Evolutionary conservation across 768 basidiomycete species (phyloP), one percentile per base, ranked within the genome.

Genomic region (Russula earlei): DNA sequence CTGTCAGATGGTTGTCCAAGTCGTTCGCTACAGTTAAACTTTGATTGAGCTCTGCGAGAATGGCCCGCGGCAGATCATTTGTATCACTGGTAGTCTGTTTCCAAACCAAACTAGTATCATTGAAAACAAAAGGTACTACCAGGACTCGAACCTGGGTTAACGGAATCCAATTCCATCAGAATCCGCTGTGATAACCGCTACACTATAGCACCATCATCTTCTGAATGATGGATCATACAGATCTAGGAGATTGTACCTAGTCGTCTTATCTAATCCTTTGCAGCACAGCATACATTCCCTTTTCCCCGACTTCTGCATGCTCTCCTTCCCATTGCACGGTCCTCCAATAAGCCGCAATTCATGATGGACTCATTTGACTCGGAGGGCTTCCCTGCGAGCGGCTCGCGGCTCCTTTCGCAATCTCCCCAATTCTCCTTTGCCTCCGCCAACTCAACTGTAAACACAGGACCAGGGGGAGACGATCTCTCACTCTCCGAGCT

Each of bases 401-500:
- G 68, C 54, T 75, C 77, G 2, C 69, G 67, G 47, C 68, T 82
- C 14, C 71, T 82, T 38, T 77, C 76, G 10, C 75, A 79, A 60
- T 75, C 78, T 0, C 70, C 74, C 5, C 68, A 71, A 45, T 67
- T 69, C 37, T 44, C 52, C 4, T 56, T 63, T 45, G 44, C 54
- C 11, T 63, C 67, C 24, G 63, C 63, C 29, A 10, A 3, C 10
- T 31, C 29, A 6, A 61, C 57, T 42, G 69, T 67, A 11, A 62
- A 69, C 54, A 74, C 74, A 2, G 76, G 73, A 5, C 74, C 69
- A 17, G 73, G 73, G 15, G 73, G 72, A 33, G 74, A 72, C 57
- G 81, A 82, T 65, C 72, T 82, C 3, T 82, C 80, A 6, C 66
- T 82, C 43, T 80, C 81, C 1, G 81, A 82, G 56, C 73, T 82